Evolutionary conservation across 108 stramenopile genomes (phyloP).

Genomic region (Cyclotella kingstonii): DNA sequence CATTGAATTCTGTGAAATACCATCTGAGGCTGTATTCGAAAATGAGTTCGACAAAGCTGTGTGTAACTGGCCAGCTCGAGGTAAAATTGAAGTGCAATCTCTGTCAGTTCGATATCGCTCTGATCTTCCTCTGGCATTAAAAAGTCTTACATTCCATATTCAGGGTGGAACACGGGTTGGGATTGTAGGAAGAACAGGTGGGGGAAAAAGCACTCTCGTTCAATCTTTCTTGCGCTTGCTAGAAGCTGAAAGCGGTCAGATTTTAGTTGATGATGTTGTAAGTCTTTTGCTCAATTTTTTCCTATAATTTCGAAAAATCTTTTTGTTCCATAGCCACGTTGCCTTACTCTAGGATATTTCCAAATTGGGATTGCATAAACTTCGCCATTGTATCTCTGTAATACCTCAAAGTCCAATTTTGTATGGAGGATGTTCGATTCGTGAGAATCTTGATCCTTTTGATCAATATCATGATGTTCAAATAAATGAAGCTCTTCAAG

Average conservation of each 20-base stretch:
- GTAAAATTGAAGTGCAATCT: conserved; percentile 55
- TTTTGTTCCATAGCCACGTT: too few species aligned
- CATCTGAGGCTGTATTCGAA: conserved; percentile 63
- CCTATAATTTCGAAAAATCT: too few species aligned
- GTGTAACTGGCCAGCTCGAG: conserved; percentile 66
- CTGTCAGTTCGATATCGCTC: conserved; percentile 72
- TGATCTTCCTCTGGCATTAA: conserved; percentile 65
- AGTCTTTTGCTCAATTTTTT: too few species aligned
- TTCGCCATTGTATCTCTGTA: conserved; percentile 82
- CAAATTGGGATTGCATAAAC: conserved; percentile 77
- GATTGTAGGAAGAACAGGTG: conserved; percentile 63
- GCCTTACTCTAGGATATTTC: too few species aligned
- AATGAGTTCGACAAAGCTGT: conserved; percentile 52
- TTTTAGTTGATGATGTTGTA: conserved; percentile 83
- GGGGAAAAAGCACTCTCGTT: conserved; percentile 68
- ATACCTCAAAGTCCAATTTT: conserved; percentile 93
- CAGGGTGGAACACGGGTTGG: conserved; percentile 69
- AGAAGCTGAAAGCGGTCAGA: conserved; percentile 74
- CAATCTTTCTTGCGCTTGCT: conserved; percentile 77
- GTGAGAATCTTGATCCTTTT: conserved; percentile 94
- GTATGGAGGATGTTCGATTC: conserved; percentile 85
- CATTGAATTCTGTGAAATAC: conserved; percentile 57
- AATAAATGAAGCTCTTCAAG: conserved; percentile 54
- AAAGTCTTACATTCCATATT: conserved; percentile 59
- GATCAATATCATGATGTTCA: conserved; percentile 44